These are phyloP conservation scores for Botrytis deweyae DNA, from an alignment of 2,329 filamentous ascomycete species.

Conservation along the genomic window DNA sequence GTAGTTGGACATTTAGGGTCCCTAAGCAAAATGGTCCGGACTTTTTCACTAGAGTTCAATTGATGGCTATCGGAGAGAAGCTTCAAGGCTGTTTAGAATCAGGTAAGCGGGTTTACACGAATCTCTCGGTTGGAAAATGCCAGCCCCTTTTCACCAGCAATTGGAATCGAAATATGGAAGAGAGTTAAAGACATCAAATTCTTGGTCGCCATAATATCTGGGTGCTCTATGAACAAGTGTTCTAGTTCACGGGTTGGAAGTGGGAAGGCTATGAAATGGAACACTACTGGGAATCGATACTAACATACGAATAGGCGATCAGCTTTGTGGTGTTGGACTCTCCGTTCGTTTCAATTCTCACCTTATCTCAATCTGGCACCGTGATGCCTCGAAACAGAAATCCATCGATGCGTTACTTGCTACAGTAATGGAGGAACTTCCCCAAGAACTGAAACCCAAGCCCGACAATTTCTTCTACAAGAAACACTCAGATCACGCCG, in stretches of 20 bases:
- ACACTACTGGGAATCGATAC: slow-evolving; percentile 4
- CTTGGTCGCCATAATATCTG: not conserved
- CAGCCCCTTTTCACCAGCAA: not conserved
- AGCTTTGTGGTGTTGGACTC: slow-evolving; percentile 86
- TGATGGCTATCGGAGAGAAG: slow-evolving; percentile 80
- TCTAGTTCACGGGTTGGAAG: not conserved
- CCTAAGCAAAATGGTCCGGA: slow-evolving; percentile 70
- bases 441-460: slow-evolving; percentile 70
- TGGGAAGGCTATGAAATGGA: not conserved
- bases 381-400: slow-evolving; percentile 75
- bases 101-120: slow-evolving; percentile 48
- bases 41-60: slow-evolving; percentile 78
- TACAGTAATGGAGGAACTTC: slow-evolving; percentile 71
- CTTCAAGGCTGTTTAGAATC: slow-evolving; percentile 71
- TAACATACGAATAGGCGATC: slow-evolving; percentile 58
- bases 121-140: not conserved
- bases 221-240: not conserved
- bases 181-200: not conserved
- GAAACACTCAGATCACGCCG: slow-evolving; percentile 83
- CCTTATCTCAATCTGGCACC: slow-evolving; percentile 91
- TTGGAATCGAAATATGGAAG: not conserved
- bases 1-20: slow-evolving; percentile 90
- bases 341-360: slow-evolving; percentile 87
- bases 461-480: slow-evolving; percentile 78
- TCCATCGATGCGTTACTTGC: slow-evolving; percentile 74